Percentiles rank a stretch among this genome's conserved stretches.
These are phyloP conservation scores for Populus nigra DNA, from an alignment of 345 rosid genomes.

Conservation along the genomic window DNA sequence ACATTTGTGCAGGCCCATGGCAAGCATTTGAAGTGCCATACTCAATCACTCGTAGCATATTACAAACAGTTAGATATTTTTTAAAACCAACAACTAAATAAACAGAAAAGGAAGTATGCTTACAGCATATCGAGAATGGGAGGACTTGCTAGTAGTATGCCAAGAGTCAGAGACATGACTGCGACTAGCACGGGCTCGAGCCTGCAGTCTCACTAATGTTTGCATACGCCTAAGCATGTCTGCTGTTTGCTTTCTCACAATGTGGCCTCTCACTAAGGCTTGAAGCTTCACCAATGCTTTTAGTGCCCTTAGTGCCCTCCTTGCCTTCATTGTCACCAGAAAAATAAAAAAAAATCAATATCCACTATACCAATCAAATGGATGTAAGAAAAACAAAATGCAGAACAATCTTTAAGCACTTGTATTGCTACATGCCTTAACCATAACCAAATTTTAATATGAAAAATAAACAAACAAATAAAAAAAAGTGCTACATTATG, in stretches of 20 bases:
- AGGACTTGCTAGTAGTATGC: constrained; percentile 15
- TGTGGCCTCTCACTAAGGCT: constrained; percentile 37
- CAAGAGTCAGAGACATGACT: constrained; percentile 10
- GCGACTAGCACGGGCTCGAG: constrained; percentile 33
- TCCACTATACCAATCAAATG: background rate
- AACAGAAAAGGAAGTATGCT: constrained; percentile 8
- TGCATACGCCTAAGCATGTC: constrained; percentile 41
- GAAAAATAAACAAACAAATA: background rate
- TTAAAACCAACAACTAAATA: background rate
- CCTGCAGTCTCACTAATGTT: constrained; percentile 26
- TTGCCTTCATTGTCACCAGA: constrained; percentile 21
- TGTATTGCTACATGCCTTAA: background rate
- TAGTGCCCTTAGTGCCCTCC: constrained; percentile 36
- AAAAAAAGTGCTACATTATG: background rate
- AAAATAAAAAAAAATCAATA: constrained; percentile 3
- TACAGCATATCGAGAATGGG: constrained; percentile 14
- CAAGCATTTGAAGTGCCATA: background rate
- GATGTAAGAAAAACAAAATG: background rate
- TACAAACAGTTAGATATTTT: background rate
- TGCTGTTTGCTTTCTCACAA: constrained; percentile 34
- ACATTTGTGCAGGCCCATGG: background rate
- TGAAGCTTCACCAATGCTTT: constrained; percentile 35
- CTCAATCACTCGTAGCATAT: background rate
- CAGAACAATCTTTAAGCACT: background rate
- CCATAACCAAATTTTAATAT: background rate